These are phyloP conservation scores for Kluyveromyces sp. DNA, from an alignment of 1,139 yeast genomes.

Conservation along the genomic window DNA sequence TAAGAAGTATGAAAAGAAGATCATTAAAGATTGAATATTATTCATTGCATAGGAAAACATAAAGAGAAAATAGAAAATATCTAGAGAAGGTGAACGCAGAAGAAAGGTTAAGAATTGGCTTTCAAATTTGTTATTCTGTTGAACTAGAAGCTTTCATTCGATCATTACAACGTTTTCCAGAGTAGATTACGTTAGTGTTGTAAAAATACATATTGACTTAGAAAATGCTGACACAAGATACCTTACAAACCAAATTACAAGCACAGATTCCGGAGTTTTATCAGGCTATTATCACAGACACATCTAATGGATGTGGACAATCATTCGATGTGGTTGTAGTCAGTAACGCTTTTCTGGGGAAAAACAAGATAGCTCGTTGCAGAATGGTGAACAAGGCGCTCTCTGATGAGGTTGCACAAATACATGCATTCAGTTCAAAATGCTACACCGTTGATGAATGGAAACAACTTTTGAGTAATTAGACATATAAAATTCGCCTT, in stretches of 20 bases:
- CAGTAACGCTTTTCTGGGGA: slow-evolving; percentile 65
- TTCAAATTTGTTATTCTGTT: too few relatives aligned
- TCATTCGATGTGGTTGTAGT: slow-evolving; percentile 84
- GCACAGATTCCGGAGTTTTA: slow-evolving; percentile 22
- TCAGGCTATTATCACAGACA: slow-evolving; percentile 32
- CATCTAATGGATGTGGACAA: slow-evolving; percentile 78
- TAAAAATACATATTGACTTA: neutral
- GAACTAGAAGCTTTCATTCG: too few relatives aligned
- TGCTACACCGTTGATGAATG: slow-evolving; percentile 65
- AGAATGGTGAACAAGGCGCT: slow-evolving; percentile 74
- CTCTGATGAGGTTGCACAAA: slow-evolving; percentile 71
- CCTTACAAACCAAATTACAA: slow-evolving; percentile 19
- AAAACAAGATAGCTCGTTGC: slow-evolving; percentile 80
- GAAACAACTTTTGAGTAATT: slow-evolving; percentile 1
- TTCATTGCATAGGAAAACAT: too few relatives aligned
- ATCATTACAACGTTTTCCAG: neutral
- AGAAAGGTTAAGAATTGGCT: too few relatives aligned
- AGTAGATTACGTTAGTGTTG: neutral
- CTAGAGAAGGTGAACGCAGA: too few relatives aligned
- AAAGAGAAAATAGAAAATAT: too few relatives aligned
- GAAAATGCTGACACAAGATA: slow-evolving; percentile 19
- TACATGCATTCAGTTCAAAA: slow-evolving; percentile 94
- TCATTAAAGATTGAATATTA: too few relatives aligned
- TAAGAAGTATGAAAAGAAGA: too few relatives aligned
- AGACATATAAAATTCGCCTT: neutral